Conservation (phyloP, 106 monocot genomes). For the Narthecium ossifragum region DNA sequence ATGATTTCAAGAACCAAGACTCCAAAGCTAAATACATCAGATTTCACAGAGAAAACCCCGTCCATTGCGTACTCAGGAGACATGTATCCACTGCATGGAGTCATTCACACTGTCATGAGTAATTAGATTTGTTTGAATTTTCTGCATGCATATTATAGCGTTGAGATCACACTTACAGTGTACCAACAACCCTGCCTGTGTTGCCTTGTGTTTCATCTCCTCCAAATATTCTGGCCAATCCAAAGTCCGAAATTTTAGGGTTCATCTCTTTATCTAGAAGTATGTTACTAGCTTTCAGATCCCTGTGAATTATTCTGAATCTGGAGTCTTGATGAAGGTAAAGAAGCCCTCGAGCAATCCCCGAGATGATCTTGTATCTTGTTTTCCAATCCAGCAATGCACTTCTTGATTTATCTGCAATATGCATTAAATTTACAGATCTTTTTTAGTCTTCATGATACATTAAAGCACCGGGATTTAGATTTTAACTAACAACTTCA, state of each 20-base stretch:
- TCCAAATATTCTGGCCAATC: constrained; percentile 2
- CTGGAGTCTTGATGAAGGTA: constrained; percentile 16
- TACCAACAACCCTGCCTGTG: constrained; percentile 2
- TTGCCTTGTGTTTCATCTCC: background rate
- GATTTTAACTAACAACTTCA: too few species aligned
- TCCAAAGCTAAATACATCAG: constrained; percentile 33
- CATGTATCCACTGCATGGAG: constrained; percentile 18
- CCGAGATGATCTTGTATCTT: background rate
- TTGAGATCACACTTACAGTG: constrained; percentile 8
- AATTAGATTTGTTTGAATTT: too few species aligned
- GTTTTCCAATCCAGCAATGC: constrained; percentile 7
- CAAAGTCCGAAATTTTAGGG: constrained; percentile 12
- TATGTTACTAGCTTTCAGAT: constrained; percentile 10
- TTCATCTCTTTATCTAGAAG: constrained; percentile 8
- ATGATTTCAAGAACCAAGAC: constrained; percentile 26
- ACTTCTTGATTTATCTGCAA: too few species aligned
- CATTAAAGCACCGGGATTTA: too few species aligned
- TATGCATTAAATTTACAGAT: too few species aligned
- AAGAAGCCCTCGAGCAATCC: constrained; percentile 5
- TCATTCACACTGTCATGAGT: too few species aligned
- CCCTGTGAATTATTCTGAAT: constrained; percentile 6
- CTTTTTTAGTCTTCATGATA: too few species aligned
- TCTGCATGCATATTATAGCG: too few species aligned
- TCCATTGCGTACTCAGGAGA: constrained; percentile 34
- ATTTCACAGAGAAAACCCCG: constrained; percentile 23